Evolutionary conservation across 352 stramenopile genomes (phyloP), one percentile per base, ranked within the genome.

Genomic region (Pythium myriotylum): DNA sequence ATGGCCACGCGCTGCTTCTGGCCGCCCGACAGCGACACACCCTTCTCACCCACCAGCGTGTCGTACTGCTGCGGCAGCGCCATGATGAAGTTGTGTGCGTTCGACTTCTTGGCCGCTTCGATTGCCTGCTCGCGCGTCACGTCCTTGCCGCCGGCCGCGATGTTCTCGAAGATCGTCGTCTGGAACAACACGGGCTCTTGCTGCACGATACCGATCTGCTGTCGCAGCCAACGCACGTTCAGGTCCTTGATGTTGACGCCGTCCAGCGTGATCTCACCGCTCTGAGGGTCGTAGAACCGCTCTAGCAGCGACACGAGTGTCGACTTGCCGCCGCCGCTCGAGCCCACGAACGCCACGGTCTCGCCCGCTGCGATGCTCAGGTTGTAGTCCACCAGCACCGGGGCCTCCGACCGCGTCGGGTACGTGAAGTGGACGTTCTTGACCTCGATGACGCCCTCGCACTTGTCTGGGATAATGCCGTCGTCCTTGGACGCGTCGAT

Each of bases 321-420:
- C 42, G 64, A 88, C 70, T 98, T 98, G 40, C 92, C 93, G 40
- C 80, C 90, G 6, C 91, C 91, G 70, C 72, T 92, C n/a, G 81
- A 51, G 0, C 95, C 94, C 26, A 96, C 86, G 14, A 98, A 75
- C 1, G 94, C 95, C 29, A 97, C 79, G 1, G 87, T 94, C 29
- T 79, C 54, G 4, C 93, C 89, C 24, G 79, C 69, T 3, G 65
- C 46, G 53, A 91, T 87, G 7, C 68, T 74, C 0, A 98, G 62
- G 46, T 77, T 89, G 51, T 98, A 82, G 55, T 79, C 74, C 24
- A 84, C 78, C 26, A 98, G 77, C 19, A 98, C 84, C 3, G 61
- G 67, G 0, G 76, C 70, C 0, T 79, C 70, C 0, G 79, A 79
- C 9, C 88, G 80, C n/a, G 59, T 85, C 8, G 87, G 88, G 62